Conservation (phyloP, 2,329 filamentous ascomycete species). For the Monilinia aucupariae region DNA sequence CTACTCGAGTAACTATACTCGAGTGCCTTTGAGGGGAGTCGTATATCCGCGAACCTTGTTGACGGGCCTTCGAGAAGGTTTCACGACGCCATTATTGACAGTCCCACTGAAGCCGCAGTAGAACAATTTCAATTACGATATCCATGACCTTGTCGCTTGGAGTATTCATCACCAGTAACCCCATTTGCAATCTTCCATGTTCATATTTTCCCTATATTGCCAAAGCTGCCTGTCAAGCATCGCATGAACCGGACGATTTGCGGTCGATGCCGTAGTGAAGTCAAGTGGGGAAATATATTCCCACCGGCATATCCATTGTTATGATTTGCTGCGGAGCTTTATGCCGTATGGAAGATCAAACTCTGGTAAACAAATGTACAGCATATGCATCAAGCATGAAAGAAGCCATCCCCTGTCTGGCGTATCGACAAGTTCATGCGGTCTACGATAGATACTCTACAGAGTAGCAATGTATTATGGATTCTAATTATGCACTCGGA, state of each 20-base stretch:
- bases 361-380: conserved; percentile 1
- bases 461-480: conserved; percentile 8
- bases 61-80: conserved; percentile 34
- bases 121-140: conserved; percentile 9
- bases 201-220: not conserved
- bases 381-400: conserved; percentile 6
- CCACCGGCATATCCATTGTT: not conserved
- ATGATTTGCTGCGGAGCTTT: conserved; percentile 13
- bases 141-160: conserved; percentile 3
- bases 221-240: not conserved
- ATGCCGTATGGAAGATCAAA: conserved; percentile 12
- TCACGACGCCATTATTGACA: conserved; percentile 18
- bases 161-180: not conserved
- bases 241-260: conserved; percentile 12
- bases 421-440: conserved; percentile 1
- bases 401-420: conserved; percentile 2
- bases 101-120: not conserved
- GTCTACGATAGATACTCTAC: conserved; percentile 4
- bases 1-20: no score
- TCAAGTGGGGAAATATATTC: conserved; percentile 1
- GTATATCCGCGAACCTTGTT: conserved; percentile 24
- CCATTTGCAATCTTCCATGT: conserved; percentile 5
- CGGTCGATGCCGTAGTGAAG: conserved; percentile 4
- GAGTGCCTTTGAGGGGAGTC: not conserved
- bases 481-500: conserved; percentile 9